phyloP scores from a whole-genome alignment of 768 basidiomycete genomes.

The Russula olivacea region DNA sequence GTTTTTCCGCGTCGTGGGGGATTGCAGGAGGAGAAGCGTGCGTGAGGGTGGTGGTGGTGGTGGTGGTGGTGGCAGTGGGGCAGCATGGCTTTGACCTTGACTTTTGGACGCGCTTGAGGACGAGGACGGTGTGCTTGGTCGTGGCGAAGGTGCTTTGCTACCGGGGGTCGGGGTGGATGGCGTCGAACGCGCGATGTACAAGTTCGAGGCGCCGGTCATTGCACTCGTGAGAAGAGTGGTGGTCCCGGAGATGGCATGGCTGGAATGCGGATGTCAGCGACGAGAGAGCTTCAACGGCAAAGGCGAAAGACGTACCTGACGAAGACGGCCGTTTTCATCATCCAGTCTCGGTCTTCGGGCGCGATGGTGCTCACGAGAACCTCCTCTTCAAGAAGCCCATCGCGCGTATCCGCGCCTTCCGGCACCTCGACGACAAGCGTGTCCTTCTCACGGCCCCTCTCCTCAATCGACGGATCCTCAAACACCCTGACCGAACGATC shows the following conservation, averaged over 20 bases:
- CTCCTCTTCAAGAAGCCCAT: conserved; percentile 13
- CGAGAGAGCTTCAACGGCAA: background rate
- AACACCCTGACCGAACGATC: conserved; percentile 17
- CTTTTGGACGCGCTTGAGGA: background rate
- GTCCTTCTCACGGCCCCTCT: conserved; percentile 18
- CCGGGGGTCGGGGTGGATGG: conserved; percentile 14
- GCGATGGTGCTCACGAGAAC: conserved; percentile 25
- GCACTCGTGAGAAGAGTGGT: conserved; percentile 23
- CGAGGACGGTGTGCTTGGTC: background rate
- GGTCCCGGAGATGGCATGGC: conserved; percentile 23
- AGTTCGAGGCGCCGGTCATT: conserved; percentile 22
- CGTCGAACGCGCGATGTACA: conserved; percentile 22
- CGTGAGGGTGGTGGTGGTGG: conserved; percentile 16
- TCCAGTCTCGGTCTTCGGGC: conserved; percentile 24
- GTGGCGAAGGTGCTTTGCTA: background rate
- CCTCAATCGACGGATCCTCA: conserved; percentile 22
- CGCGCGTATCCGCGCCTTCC: conserved; percentile 11
- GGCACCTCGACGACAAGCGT: conserved; percentile 24
- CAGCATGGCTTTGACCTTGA: no score
- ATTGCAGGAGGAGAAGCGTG: conserved; percentile 23
- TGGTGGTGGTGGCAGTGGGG: background rate
- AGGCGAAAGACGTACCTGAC: conserved; percentile 7
- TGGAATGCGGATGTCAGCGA: background rate
- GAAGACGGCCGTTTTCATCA: conserved; percentile 23
- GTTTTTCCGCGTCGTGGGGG: conserved; percentile 22